These are phyloP conservation scores for Phytophthora chlamydospora DNA, from an alignment of 352 stramenopile species.

Conservation along the genomic window DNA sequence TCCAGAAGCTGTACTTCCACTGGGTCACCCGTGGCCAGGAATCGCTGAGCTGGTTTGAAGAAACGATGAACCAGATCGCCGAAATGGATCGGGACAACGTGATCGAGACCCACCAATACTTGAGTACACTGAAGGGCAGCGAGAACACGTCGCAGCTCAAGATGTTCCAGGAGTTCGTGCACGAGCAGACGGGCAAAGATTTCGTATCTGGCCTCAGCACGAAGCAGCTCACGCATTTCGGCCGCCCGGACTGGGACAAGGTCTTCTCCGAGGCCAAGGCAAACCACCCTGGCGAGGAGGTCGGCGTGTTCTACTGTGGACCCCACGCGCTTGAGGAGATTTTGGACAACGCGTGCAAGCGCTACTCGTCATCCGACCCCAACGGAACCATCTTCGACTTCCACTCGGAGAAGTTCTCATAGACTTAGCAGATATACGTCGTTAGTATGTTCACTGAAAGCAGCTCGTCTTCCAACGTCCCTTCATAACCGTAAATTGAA, in stretches of 20 bases:
- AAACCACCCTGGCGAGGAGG: slow-evolving; percentile 67
- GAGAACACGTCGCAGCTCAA: slow-evolving; percentile 78
- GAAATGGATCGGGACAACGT: slow-evolving; percentile 79
- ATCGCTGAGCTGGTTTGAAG: slow-evolving; percentile 84
- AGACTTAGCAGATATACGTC: slow-evolving; percentile 34
- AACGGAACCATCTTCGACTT: slow-evolving; percentile 81
- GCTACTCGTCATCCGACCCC: slow-evolving; percentile 59
- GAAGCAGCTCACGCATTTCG: slow-evolving; percentile 88
- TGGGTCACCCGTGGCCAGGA: slow-evolving; percentile 85
- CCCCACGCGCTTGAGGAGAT: slow-evolving; percentile 81
- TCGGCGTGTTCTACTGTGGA: slow-evolving; percentile 90
- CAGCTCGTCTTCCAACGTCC: slow-evolving; percentile 21
- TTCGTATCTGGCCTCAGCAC: slow-evolving; percentile 79
- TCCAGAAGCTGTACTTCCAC: slow-evolving; percentile 89
- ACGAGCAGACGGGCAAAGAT: slow-evolving; percentile 76
- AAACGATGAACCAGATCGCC: slow-evolving; percentile 87
- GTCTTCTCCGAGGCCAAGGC: slow-evolving; percentile 61
- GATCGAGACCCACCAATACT: slow-evolving; percentile 85
- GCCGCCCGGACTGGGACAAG: slow-evolving; percentile 85
- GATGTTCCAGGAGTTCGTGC: slow-evolving; percentile 88
- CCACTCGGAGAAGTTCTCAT: slow-evolving; percentile 87
- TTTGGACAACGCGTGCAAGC: slow-evolving; percentile 69
- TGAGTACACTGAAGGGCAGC: slow-evolving; percentile 79
- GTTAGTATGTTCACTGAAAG: slow-evolving; percentile 31
- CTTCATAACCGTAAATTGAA: slow-evolving; percentile 24